phyloP scores from a whole-genome alignment of 1,139 yeast species.

The Debaryomyces fabryi region DNA sequence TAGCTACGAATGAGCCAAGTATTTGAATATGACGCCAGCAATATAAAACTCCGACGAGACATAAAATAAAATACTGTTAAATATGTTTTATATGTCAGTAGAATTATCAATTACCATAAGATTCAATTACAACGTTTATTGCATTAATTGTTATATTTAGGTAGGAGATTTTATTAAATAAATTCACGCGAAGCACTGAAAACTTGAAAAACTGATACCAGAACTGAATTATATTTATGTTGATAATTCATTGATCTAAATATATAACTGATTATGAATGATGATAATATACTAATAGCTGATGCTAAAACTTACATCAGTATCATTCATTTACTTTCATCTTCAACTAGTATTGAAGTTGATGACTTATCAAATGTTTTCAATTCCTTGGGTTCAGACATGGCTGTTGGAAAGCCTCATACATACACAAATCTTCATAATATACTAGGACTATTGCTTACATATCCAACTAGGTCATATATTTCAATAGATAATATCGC shows the following conservation, averaged over 20 bases:
- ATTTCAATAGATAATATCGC: conserved; percentile 12
- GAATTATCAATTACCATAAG: background rate
- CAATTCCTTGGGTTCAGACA: conserved; percentile 2
- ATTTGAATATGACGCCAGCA: conserved; percentile 5
- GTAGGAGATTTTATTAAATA: background rate
- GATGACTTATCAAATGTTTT: conserved; percentile 1
- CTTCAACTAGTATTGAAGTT: background rate
- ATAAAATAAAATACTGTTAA: conserved; percentile 2
- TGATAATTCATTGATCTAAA: background rate
- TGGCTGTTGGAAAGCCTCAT: conserved; percentile 1
- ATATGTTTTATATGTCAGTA: background rate
- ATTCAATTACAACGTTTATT: background rate
- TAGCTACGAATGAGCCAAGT: conserved; percentile 5
- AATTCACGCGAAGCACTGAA: background rate
- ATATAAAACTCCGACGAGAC: conserved; percentile 1
- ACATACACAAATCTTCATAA: conserved; percentile 11
- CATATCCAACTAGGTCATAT: conserved; percentile 18
- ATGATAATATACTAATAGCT: conserved; percentile 2
- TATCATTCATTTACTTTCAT: conserved; percentile 1
- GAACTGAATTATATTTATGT: background rate
- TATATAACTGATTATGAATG: background rate
- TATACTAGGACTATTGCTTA: conserved; percentile 17
- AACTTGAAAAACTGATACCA: background rate
- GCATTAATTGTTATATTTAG: background rate
- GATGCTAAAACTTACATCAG: conserved; percentile 7